These are phyloP conservation scores for Scheffersomyces stipitis DNA, from an alignment of 805 yeast species.

Conservation along the genomic window DNA sequence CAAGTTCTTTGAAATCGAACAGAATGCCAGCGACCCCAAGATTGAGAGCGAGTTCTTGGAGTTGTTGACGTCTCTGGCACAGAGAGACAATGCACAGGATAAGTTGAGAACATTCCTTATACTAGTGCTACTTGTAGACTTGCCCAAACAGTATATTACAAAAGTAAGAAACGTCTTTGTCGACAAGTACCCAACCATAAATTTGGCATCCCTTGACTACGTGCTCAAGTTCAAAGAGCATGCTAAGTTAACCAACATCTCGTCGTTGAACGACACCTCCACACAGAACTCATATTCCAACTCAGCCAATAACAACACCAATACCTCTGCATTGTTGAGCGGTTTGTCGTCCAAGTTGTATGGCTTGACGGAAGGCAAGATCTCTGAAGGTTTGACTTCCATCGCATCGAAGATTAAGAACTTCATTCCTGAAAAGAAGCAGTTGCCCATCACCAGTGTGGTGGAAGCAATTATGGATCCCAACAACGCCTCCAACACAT, in stretches of 20 bases:
- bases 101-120: constrained; percentile 88
- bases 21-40: constrained; percentile 64
- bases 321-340: constrained; percentile 61
- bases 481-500: constrained; percentile 54
- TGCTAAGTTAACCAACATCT: constrained; percentile 45
- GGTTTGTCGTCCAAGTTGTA: constrained; percentile 76
- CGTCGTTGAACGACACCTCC: constrained; percentile 25
- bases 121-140: constrained; percentile 51
- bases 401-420: constrained; percentile 85
- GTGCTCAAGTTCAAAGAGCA: constrained; percentile 80
- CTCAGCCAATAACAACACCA: constrained; percentile 35
- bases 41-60: constrained; percentile 60
- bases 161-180: constrained; percentile 66
- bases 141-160: constrained; percentile 29
- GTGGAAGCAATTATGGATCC: constrained; percentile 94
- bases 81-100: constrained; percentile 66
- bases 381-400: constrained; percentile 88
- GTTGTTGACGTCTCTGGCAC: constrained; percentile 50
- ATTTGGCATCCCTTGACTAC: constrained; percentile 66
- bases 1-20: constrained; percentile 92
- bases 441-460: constrained; percentile 83
- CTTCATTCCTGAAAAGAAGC: constrained; percentile 82
- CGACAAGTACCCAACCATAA: constrained; percentile 48
- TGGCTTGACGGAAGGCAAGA: constrained; percentile 77
- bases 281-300: constrained; percentile 20